These are phyloP conservation scores for Malus orientalis DNA, from an alignment of 306 rosid species.

Conservation along the genomic window DNA sequence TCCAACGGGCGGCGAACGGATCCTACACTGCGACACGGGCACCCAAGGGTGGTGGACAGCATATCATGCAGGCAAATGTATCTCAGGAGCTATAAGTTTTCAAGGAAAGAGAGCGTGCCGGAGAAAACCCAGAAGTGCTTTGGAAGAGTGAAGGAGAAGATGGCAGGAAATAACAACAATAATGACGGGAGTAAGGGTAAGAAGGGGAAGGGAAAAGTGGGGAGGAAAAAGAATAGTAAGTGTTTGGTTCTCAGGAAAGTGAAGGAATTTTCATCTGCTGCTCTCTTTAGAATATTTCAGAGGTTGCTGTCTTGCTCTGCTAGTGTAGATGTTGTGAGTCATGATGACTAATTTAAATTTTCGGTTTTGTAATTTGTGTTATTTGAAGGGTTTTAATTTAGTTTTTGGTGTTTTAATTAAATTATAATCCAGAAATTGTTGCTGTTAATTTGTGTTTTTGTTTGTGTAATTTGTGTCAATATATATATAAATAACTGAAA, in stretches of 20 bases:
- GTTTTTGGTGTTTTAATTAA: background rate
- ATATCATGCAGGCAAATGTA: slow-evolving; percentile 88
- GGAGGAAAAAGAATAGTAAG: slow-evolving; percentile 28
- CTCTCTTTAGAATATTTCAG: slow-evolving; percentile 48
- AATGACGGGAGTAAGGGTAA: background rate
- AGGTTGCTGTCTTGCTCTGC: slow-evolving; percentile 67
- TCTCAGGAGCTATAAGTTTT: slow-evolving; percentile 70
- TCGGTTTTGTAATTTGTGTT: background rate
- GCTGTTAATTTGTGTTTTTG: background rate
- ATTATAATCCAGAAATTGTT: slow-evolving; percentile 11
- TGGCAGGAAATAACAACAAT: slow-evolving; percentile 8
- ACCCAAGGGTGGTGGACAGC: slow-evolving; percentile 68
- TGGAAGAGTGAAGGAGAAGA: slow-evolving; percentile 49
- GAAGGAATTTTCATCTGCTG: slow-evolving; percentile 42
- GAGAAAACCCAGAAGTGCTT: slow-evolving; percentile 71
- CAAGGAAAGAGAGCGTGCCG: slow-evolving; percentile 61
- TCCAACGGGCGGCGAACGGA: slow-evolving; percentile 20
- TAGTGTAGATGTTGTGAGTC: slow-evolving; percentile 54
- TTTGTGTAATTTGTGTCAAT: background rate
- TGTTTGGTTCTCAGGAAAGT: slow-evolving; percentile 67
- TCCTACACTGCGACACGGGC: slow-evolving; percentile 21
- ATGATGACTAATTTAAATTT: slow-evolving; percentile 6
- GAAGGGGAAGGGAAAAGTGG: background rate
- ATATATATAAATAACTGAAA: background rate
- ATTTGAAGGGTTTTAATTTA: background rate